Evolutionary conservation across 805 yeast species (phyloP).

Genomic region (Candida manassasensis): DNA sequence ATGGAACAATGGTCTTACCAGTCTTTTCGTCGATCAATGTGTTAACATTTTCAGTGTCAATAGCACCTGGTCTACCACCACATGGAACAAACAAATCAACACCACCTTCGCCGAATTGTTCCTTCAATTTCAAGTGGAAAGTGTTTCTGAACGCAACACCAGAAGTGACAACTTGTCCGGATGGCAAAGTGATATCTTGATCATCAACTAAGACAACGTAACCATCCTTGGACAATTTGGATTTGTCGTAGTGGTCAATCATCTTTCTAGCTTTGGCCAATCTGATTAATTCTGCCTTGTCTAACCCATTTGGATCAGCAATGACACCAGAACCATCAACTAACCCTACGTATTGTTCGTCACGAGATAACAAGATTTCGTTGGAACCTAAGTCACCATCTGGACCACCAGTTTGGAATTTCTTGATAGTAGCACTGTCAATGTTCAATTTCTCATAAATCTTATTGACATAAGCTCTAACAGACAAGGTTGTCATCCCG

Average conservation of each 20-base stretch:
- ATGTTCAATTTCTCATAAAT: slow-evolving; percentile 75
- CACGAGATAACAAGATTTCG: slow-evolving; percentile 80
- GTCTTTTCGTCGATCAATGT: slow-evolving; percentile 67
- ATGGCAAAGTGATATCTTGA: slow-evolving; percentile 70
- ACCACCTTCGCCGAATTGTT: slow-evolving; percentile 52
- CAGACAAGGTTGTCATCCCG: slow-evolving; percentile 96
- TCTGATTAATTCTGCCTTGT: slow-evolving; percentile 70
- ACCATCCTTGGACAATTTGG: slow-evolving; percentile 69
- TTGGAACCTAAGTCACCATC: slow-evolving; percentile 97
- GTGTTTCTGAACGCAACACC: slow-evolving; percentile 89
- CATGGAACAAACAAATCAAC: slow-evolving; percentile 93
- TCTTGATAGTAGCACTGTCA: slow-evolving; percentile 54
- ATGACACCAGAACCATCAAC: slow-evolving; percentile 96
- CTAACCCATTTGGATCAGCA: slow-evolving; percentile 85
- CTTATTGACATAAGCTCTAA: slow-evolving; percentile 84
- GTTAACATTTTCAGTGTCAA: slow-evolving; percentile 78
- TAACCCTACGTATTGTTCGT: slow-evolving; percentile 79
- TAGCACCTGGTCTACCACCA: slow-evolving; percentile 98
- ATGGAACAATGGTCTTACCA: slow-evolving; percentile 74
- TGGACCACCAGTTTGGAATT: slow-evolving; percentile 98
- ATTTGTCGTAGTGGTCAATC: slow-evolving; percentile 62
- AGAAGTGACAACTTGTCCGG: slow-evolving; percentile 67
- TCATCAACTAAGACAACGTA: slow-evolving; percentile 85
- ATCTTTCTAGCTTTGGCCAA: slow-evolving; percentile 75
- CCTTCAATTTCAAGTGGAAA: slow-evolving; percentile 73